These are phyloP conservation scores for Gloeopeniophorella convolvens DNA, from an alignment of 768 basidiomycete genomes.

Conservation along the genomic window DNA sequence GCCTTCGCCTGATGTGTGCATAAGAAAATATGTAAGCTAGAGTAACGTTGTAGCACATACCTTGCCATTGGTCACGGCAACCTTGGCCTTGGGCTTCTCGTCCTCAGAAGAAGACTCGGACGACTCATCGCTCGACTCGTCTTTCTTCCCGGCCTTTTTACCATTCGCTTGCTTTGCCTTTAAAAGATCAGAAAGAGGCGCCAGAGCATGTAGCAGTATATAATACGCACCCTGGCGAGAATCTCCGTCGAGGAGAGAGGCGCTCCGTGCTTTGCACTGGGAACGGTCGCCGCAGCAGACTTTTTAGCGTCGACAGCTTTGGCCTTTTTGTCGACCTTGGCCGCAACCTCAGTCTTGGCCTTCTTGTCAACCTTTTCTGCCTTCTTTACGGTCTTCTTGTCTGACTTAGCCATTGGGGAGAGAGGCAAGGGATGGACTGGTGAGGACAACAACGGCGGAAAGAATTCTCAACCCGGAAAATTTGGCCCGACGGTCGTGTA, in stretches of 20 bases:
- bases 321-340: constrained; percentile 29
- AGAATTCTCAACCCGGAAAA: constrained; percentile 16
- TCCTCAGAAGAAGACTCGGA: constrained; percentile 31
- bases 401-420: constrained; percentile 34
- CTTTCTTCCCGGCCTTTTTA: constrained; percentile 22
- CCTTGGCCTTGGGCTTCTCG: constrained; percentile 34
- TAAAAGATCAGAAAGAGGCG: too few species aligned
- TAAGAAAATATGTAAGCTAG: not conserved
- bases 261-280: constrained; percentile 22
- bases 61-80: constrained; percentile 3
- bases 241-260: constrained; percentile 38
- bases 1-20: constrained; percentile 27
- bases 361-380: constrained; percentile 30
- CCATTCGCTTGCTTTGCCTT: constrained; percentile 12
- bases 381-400: constrained; percentile 36
- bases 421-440: constrained; percentile 6
- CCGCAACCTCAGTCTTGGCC: constrained; percentile 29
- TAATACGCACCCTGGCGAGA: constrained; percentile 31
- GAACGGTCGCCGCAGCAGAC: constrained; percentile 7
- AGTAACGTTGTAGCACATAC: not conserved
- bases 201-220: not conserved
- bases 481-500: not conserved
- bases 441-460: constrained; percentile 4
- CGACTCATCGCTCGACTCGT: constrained; percentile 25
- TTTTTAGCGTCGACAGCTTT: constrained; percentile 31